Percentiles rank a stretch among this genome's conserved stretches.
Evolutionary conservation across 768 basidiomycete genomes (phyloP).

Genomic region (Boletus rex-veris): DNA sequence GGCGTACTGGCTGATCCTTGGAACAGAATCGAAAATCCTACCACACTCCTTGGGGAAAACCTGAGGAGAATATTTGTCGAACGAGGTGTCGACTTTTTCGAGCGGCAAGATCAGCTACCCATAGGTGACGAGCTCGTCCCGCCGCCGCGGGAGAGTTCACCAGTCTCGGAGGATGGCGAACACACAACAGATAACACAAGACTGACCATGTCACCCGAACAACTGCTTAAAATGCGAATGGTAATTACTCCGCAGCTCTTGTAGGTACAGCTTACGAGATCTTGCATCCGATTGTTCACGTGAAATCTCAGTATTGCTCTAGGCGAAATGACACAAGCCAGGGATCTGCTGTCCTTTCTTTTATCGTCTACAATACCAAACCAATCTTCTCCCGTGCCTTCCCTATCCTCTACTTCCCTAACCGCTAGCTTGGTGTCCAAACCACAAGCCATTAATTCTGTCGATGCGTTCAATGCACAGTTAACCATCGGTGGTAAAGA

Average conservation of each 20-base stretch:
- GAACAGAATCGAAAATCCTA: conserved; percentile 51
- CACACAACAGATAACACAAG: conserved; percentile 30
- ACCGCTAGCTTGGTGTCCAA: conserved; percentile 66
- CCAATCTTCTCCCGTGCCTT: conserved; percentile 27
- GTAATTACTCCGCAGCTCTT: conserved; percentile 69
- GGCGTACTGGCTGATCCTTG: conserved; percentile 15
- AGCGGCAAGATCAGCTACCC: conserved; percentile 38
- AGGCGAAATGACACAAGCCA: conserved; percentile 77
- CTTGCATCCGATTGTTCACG: conserved; percentile 11
- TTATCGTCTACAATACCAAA: conserved; percentile 42
- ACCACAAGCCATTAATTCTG: conserved; percentile 59
- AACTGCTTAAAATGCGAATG: conserved; percentile 67
- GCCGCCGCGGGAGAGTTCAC: conserved; percentile 25
- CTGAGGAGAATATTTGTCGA: conserved; percentile 69
- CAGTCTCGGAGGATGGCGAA: conserved; percentile 26
- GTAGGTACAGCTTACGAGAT: conserved; percentile 43
- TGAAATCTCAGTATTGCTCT: conserved; percentile 53
- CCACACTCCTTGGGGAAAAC: conserved; percentile 59
- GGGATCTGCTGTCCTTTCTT: conserved; percentile 62
- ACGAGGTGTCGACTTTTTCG: conserved; percentile 74
- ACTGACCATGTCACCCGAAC: conserved; percentile 66
- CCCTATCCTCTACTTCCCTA: conserved; percentile 37
- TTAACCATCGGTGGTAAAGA: conserved; percentile 77
- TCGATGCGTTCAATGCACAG: conserved; percentile 70
- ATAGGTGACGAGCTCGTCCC: conserved; percentile 22